These are phyloP conservation scores for Starmerella gropengiesseri DNA, from an alignment of 805 yeast species.

Conservation along the genomic window DNA sequence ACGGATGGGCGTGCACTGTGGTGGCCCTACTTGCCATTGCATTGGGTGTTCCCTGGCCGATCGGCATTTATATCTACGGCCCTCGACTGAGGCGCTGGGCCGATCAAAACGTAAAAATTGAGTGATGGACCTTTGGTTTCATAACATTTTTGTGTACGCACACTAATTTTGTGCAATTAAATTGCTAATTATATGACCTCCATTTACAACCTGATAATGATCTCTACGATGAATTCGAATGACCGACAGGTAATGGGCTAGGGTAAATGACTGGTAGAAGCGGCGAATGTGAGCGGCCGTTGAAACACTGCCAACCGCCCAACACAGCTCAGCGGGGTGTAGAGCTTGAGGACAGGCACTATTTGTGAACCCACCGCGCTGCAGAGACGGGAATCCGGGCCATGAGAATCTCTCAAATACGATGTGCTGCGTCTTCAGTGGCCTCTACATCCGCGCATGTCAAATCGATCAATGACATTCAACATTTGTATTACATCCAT, in stretches of 20 bases:
- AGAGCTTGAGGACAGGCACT: too few species aligned
- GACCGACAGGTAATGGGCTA: too few species aligned
- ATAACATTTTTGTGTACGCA: not conserved
- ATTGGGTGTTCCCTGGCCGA: slow-evolving; percentile 56
- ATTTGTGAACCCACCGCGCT: too few species aligned
- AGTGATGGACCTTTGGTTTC: slow-evolving; percentile 19
- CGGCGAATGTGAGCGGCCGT: too few species aligned
- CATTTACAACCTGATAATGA: too few species aligned
- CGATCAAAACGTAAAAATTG: slow-evolving; percentile 35
- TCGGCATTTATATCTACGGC: slow-evolving; percentile 46
- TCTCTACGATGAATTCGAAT: too few species aligned
- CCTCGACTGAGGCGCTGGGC: slow-evolving; percentile 50
- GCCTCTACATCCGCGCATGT: slow-evolving; percentile 17
- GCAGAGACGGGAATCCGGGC: too few species aligned
- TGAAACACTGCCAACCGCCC: too few species aligned
- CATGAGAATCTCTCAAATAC: slow-evolving; percentile 9
- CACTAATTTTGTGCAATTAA: too few species aligned
- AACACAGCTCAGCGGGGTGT: too few species aligned
- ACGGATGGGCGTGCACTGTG: slow-evolving; percentile 62
- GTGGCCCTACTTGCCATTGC: slow-evolving; percentile 47
- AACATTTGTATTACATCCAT: slow-evolving; percentile 68
- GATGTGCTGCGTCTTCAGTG: slow-evolving; percentile 7
- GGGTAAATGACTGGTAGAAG: too few species aligned
- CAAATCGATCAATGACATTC: slow-evolving; percentile 46
- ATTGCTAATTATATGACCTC: too few species aligned